These are phyloP conservation scores for Talaromyces liani DNA, from an alignment of 495 filamentous ascomycete genomes.

Conservation along the genomic window DNA sequence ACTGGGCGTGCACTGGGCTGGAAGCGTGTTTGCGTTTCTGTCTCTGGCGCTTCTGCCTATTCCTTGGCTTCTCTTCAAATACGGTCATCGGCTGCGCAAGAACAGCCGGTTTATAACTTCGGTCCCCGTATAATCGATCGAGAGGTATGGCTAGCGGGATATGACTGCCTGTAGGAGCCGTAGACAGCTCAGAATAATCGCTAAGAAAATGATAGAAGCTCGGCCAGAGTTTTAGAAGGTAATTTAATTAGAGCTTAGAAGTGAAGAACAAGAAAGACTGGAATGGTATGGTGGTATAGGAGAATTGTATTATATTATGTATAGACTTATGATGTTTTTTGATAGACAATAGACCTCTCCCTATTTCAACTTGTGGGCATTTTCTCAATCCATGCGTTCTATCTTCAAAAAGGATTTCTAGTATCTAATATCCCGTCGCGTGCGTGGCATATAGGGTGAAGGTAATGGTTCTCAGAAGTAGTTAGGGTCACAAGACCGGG, in stretches of 20 bases:
- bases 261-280: background rate
- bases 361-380: background rate
- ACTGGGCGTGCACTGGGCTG: constrained; percentile 8
- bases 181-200: background rate
- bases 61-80: constrained; percentile 7
- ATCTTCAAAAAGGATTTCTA: no score
- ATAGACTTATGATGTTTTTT: background rate
- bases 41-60: constrained; percentile 7
- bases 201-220: background rate
- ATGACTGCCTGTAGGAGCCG: background rate
- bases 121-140: background rate
- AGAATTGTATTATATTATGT: background rate
- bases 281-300: background rate
- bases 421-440: no score
- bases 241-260: no score
- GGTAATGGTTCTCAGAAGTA: no score
- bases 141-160: background rate
- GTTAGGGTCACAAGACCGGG: no score
- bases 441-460: no score
- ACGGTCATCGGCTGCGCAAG: background rate
- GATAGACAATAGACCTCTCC: background rate
- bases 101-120: background rate
- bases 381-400: background rate
- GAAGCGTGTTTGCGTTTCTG: constrained; percentile 10
- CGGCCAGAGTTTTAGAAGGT: no score